Conservation (phyloP, 2,329 filamentous ascomycete species). For the Xylaria hypoxylon region DNA sequence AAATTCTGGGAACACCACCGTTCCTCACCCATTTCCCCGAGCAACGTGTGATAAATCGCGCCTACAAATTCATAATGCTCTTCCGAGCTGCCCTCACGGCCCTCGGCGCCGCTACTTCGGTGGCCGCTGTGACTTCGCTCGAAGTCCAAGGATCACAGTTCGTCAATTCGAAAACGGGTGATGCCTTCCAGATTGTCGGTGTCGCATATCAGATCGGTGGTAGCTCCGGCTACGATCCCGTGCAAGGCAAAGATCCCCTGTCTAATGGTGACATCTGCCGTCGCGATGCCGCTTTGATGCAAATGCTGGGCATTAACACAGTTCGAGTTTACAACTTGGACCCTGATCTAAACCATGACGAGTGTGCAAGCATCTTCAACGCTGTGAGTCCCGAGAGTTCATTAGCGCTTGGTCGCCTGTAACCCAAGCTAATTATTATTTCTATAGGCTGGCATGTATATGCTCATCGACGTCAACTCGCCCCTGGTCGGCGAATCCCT, state of each 20-base stretch:
- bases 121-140: constrained; percentile 68
- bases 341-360: constrained; percentile 73
- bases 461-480: constrained; percentile 76
- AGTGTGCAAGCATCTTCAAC: constrained; percentile 76
- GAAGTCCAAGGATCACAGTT: constrained; percentile 69
- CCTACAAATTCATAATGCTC: constrained; percentile 46
- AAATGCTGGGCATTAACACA: constrained; percentile 73
- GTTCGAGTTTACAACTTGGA: constrained; percentile 78
- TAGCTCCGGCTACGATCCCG: constrained; percentile 70
- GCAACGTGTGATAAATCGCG: constrained; percentile 17
- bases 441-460: constrained; percentile 69
- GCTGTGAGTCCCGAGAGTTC: constrained; percentile 53
- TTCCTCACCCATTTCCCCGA: constrained; percentile 14
- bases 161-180: constrained; percentile 67
- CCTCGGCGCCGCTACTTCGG: constrained; percentile 64
- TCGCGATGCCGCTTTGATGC: constrained; percentile 74
- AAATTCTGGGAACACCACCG: constrained; percentile 25
- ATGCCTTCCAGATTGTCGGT: constrained; percentile 74
- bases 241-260: constrained; percentile 67
- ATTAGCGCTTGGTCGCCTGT: neutral
- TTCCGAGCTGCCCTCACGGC: constrained; percentile 62
- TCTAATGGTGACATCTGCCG: constrained; percentile 69
- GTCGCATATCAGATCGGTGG: constrained; percentile 78
- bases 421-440: constrained; percentile 7
- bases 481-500: constrained; percentile 70